Percentiles rank a stretch among this genome's conserved stretches.
Conservation (phyloP, 306 rosid species). For the Dryas alaskensis region DNA sequence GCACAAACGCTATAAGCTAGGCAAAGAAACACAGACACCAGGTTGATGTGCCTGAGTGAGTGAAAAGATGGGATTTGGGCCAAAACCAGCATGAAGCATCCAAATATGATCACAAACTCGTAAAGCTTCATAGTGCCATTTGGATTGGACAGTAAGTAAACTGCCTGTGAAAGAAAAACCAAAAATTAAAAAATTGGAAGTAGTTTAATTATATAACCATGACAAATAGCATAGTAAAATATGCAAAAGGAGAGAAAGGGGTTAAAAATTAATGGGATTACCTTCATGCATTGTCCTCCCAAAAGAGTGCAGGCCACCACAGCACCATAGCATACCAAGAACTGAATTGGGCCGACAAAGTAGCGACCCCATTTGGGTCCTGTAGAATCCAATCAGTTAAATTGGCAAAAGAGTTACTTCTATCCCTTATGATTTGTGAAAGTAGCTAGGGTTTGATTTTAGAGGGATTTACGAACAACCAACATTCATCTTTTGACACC, state of each 20-base stretch:
- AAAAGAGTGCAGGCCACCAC: slow-evolving; percentile 58
- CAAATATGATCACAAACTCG: slow-evolving; percentile 63
- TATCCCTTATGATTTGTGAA: no score
- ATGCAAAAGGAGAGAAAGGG: background rate
- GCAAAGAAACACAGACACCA: slow-evolving; percentile 50
- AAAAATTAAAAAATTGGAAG: background rate
- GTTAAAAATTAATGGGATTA: background rate
- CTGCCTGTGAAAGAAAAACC: slow-evolving; percentile 37
- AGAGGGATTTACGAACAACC: no score
- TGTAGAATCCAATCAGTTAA: slow-evolving; percentile 6
- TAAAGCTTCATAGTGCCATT: slow-evolving; percentile 58
- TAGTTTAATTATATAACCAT: background rate
- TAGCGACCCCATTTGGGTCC: slow-evolving; percentile 73
- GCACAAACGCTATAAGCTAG: slow-evolving; percentile 63
- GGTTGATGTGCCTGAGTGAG: slow-evolving; percentile 70
- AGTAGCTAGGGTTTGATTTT: no score
- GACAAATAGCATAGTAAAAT: no score
- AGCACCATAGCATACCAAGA: slow-evolving; percentile 63
- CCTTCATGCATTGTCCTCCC: slow-evolving; percentile 89
- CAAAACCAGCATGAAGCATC: slow-evolving; percentile 68
- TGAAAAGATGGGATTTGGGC: slow-evolving; percentile 84
- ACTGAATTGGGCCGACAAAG: slow-evolving; percentile 71
- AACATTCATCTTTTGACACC: no score
- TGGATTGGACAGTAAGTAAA: slow-evolving; percentile 54
- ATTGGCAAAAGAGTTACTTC: no score